phyloP scores from a whole-genome alignment of 1,139 yeast genomes.

The Suhomyces ambrosiae region DNA sequence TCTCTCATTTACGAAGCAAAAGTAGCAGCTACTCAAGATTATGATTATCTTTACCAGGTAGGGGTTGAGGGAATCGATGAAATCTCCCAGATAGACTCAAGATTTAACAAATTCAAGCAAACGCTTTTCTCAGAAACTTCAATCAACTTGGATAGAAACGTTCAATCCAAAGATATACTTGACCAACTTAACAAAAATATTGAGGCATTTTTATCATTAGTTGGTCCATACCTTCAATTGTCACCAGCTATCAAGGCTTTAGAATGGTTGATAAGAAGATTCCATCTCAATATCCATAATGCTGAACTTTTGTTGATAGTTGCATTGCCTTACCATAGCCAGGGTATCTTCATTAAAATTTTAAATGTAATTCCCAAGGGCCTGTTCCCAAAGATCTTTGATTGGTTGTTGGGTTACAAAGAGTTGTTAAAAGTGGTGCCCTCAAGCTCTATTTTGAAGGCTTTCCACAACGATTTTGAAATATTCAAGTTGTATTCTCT shows the following conservation, averaged over 20 bases:
- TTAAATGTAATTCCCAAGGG: constrained; percentile 65
- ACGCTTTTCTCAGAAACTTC: constrained; percentile 84
- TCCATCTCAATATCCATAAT: constrained; percentile 80
- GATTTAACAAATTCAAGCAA: constrained; percentile 67
- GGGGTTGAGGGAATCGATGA: constrained; percentile 80
- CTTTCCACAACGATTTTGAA: constrained; percentile 66
- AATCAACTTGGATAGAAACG: constrained; percentile 73
- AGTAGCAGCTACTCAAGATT: constrained; percentile 91
- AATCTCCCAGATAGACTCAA: constrained; percentile 67
- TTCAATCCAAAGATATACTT: constrained; percentile 74
- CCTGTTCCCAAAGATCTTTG: constrained; percentile 73
- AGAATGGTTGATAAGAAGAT: constrained; percentile 95
- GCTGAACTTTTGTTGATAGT: constrained; percentile 71
- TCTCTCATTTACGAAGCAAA: constrained; percentile 86
- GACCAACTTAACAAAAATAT: constrained; percentile 74
- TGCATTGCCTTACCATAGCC: constrained; percentile 74
- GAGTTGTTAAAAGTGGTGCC: constrained; percentile 68
- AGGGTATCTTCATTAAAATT: constrained; percentile 72
- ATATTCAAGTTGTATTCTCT: constrained; percentile 67
- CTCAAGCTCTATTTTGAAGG: constrained; percentile 66
- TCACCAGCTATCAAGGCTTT: constrained; percentile 79
- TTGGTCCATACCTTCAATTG: constrained; percentile 75
- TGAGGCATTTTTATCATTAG: constrained; percentile 68
- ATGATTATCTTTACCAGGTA: constrained; percentile 72
- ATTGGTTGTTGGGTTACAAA: constrained; percentile 70